A percentile compares a stretch with the other conserved stretches of the same genome.
Conservation (phyloP, 805 yeast species). For the Candida morakotiae region DNA sequence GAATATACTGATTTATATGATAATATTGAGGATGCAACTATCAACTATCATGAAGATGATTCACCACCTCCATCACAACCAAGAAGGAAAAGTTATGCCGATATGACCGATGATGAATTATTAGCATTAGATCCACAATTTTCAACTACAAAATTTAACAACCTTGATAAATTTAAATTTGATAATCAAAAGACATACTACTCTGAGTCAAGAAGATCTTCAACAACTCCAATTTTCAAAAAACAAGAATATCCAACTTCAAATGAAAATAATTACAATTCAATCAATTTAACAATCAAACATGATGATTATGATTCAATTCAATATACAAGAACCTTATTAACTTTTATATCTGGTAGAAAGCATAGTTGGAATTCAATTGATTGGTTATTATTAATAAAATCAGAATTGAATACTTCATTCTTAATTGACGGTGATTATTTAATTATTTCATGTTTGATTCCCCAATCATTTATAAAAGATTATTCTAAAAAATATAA, state of each 20-base stretch:
- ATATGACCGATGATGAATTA: conserved; percentile 52
- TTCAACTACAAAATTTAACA: conserved; percentile 30
- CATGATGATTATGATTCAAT: conserved; percentile 32
- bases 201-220: conserved; percentile 12
- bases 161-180: conserved; percentile 43
- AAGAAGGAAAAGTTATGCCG: conserved; percentile 44
- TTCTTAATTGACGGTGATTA: conserved; percentile 37
- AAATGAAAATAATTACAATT: conserved; percentile 35
- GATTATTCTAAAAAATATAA: conserved; percentile 10
- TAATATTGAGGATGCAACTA: conserved; percentile 11
- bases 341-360: conserved; percentile 37
- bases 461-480: conserved; percentile 19
- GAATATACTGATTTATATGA: conserved; percentile 10
- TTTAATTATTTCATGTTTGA: conserved; percentile 31
- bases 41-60: conserved; percentile 16
- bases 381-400: conserved; percentile 32
- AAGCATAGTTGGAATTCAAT: conserved; percentile 42
- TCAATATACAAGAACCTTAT: conserved; percentile 25
- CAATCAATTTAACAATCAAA: conserved; percentile 40
- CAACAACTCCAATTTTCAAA: conserved; percentile 8
- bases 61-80: conserved; percentile 9
- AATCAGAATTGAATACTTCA: conserved; percentile 6
- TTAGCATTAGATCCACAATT: conserved; percentile 53
- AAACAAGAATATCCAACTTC: conserved; percentile 22
- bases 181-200: conserved; percentile 35